Evolutionary conservation across 1,284 basidiomycete genomes (phyloP).

Genomic region (Irpex sp.): DNA sequence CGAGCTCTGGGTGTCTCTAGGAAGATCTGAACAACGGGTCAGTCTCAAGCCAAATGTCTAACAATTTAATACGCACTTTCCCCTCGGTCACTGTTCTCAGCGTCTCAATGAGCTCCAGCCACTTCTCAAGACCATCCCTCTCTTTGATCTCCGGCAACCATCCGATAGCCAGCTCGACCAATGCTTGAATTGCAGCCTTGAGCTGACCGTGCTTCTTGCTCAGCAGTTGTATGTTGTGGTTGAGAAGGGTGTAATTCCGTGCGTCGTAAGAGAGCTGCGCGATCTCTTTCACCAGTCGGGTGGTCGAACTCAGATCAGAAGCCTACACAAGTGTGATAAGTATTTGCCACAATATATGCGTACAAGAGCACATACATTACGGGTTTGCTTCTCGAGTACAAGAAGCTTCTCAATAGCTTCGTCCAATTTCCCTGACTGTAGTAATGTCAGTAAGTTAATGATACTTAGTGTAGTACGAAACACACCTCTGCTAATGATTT

Average conservation of each 20-base stretch:
- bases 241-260: constrained; percentile 68
- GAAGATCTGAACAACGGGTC: constrained; percentile 70
- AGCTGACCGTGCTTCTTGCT: constrained; percentile 98
- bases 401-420: constrained; percentile 91
- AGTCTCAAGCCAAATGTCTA: background rate
- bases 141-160: constrained; percentile 77
- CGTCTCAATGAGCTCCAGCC: constrained; percentile 88
- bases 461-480: background rate
- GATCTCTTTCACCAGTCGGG: constrained; percentile 76
- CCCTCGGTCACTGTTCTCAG: constrained; percentile 93
- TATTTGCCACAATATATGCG: background rate
- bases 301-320: constrained; percentile 89
- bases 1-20: constrained; percentile 96
- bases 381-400: constrained; percentile 90
- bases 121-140: constrained; percentile 66
- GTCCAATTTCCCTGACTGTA: constrained; percentile 71
- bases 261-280: constrained; percentile 72
- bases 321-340: constrained; percentile 50
- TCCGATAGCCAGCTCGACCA: constrained; percentile 83
- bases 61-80: constrained; percentile 57
- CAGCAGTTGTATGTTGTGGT: constrained; percentile 69
- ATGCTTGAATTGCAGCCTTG: constrained; percentile 84
- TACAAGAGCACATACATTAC: constrained; percentile 66
- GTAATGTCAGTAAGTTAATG: constrained; percentile 15
- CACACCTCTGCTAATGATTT: constrained; percentile 53